These are phyloP conservation scores for Aspergillus sclerotioniger DNA, from an alignment of 495 filamentous ascomycete genomes.

Conservation along the genomic window DNA sequence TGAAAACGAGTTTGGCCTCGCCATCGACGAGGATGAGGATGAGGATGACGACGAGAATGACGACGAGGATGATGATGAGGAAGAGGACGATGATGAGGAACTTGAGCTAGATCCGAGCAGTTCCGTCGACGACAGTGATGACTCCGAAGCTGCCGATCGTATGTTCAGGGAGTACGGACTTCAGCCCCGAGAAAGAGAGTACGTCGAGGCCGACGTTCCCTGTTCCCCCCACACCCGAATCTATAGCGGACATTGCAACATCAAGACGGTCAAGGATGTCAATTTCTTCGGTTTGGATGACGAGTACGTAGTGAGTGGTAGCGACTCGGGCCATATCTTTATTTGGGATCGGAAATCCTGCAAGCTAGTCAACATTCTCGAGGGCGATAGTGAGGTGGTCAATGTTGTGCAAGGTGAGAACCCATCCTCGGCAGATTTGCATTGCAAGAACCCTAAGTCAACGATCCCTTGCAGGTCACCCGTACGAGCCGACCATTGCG, in stretches of 20 bases:
- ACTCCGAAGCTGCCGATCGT: conserved; percentile 29
- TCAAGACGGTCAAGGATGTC: conserved; percentile 72
- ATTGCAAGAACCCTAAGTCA: background rate
- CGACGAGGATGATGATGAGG: conserved; percentile 16
- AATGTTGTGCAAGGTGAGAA: conserved; percentile 66
- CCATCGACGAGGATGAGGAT: conserved; percentile 16
- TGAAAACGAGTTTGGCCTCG: conserved; percentile 9
- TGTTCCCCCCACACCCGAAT: conserved; percentile 55
- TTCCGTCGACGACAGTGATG: conserved; percentile 28
- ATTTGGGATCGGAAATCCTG: conserved; percentile 68
- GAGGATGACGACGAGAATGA: conserved; percentile 12
- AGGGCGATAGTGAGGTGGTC: conserved; percentile 70
- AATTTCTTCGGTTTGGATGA: conserved; percentile 72
- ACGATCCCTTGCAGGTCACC: conserved; percentile 50
- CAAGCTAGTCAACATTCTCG: conserved; percentile 64
- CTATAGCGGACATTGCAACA: conserved; percentile 70
- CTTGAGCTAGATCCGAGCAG: conserved; percentile 29
- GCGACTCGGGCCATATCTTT: conserved; percentile 68
- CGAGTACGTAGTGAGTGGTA: conserved; percentile 72
- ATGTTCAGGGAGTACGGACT: conserved; percentile 25
- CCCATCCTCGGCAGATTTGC: background rate
- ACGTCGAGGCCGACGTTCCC: conserved; percentile 54
- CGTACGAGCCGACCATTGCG: conserved; percentile 69
- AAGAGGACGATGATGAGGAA: conserved; percentile 25
- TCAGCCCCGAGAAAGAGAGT: conserved; percentile 36